Conservation (phyloP, 1,284 basidiomycete species). For the Rhodotorula sp. region DNA sequence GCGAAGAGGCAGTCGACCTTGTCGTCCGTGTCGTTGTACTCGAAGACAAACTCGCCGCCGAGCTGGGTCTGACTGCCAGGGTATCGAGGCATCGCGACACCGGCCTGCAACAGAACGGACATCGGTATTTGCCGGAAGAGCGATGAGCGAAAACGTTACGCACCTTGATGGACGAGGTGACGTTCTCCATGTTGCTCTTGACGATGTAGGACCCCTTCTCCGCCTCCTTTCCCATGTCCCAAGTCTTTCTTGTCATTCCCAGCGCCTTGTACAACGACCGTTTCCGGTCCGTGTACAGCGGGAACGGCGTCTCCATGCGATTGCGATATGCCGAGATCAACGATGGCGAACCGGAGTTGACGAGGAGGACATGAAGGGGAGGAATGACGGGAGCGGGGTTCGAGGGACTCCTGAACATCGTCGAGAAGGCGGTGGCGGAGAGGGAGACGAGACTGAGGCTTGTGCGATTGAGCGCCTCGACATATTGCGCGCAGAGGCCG, state of each 20-base stretch:
- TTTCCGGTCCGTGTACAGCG: slow-evolving; percentile 27
- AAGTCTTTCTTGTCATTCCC: slow-evolving; percentile 36
- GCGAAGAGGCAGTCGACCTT: slow-evolving; percentile 29
- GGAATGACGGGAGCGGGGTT: slow-evolving; percentile 12
- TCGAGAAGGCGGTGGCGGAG: neutral
- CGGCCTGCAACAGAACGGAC: slow-evolving; percentile 12
- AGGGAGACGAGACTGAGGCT: slow-evolving; percentile 11
- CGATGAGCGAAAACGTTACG: neutral
- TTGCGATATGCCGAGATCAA: slow-evolving; percentile 35
- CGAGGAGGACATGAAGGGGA: slow-evolving; percentile 36
- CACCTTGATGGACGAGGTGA: slow-evolving; percentile 27
- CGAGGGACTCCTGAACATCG: neutral
- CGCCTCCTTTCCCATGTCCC: slow-evolving; percentile 28
- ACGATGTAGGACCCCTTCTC: slow-evolving; percentile 37
- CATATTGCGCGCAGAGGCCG: slow-evolving; percentile 32
- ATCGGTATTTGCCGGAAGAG: too few relatives aligned
- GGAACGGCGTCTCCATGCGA: slow-evolving; percentile 33
- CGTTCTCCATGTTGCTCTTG: slow-evolving; percentile 26
- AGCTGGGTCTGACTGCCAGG: slow-evolving; percentile 36
- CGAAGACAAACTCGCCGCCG: slow-evolving; percentile 42
- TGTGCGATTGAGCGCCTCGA: slow-evolving; percentile 14
- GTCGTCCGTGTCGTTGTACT: slow-evolving; percentile 2
- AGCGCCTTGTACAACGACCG: slow-evolving; percentile 35
- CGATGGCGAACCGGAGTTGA: slow-evolving; percentile 27
- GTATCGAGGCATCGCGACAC: slow-evolving; percentile 29